Evolutionary conservation across 2,329 filamentous ascomycete species (phyloP).

Genomic region (Penicillium sp.): DNA sequence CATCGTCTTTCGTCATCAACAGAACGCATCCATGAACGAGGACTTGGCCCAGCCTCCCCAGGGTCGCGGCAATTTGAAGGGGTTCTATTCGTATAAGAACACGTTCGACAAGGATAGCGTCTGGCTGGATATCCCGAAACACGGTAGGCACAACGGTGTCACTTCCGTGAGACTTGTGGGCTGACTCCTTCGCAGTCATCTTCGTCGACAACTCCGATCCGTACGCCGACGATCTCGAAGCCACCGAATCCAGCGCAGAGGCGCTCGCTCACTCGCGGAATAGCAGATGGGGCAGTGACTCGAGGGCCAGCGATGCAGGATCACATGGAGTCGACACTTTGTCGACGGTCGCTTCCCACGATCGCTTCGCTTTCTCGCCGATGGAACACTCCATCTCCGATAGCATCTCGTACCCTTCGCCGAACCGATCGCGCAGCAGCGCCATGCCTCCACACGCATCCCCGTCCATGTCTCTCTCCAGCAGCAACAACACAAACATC

Average conservation of each 20-base stretch:
- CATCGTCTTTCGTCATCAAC: constrained; percentile 66
- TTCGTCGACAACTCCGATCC: constrained; percentile 64
- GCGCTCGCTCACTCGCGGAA: constrained; percentile 28
- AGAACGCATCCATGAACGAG: constrained; percentile 67
- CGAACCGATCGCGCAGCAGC: constrained; percentile 34
- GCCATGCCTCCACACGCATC: constrained; percentile 38
- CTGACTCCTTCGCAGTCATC: constrained; percentile 45
- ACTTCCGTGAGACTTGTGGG: not conserved
- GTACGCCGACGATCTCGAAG: constrained; percentile 53
- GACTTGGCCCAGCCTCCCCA: constrained; percentile 39
- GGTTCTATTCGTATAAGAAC: constrained; percentile 66
- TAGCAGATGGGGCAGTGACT: constrained; percentile 35
- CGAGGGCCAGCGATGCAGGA: constrained; percentile 32
- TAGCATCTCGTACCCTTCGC: constrained; percentile 29
- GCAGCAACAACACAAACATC: constrained; percentile 45
- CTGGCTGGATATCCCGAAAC: constrained; percentile 63
- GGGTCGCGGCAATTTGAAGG: constrained; percentile 50
- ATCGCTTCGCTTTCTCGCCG: constrained; percentile 33
- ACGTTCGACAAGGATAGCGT: constrained; percentile 60
- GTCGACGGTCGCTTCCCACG: constrained; percentile 51
- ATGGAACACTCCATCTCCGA: constrained; percentile 28
- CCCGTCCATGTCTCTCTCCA: constrained; percentile 45
- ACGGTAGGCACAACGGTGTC: constrained; percentile 39
- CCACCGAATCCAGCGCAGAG: constrained; percentile 32
- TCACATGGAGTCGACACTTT: constrained; percentile 56